Percentiles rank a stretch among this genome's conserved stretches.
Conservation (phyloP, 2,329 filamentous ascomycete species). For the Dactylellina leptospora region DNA sequence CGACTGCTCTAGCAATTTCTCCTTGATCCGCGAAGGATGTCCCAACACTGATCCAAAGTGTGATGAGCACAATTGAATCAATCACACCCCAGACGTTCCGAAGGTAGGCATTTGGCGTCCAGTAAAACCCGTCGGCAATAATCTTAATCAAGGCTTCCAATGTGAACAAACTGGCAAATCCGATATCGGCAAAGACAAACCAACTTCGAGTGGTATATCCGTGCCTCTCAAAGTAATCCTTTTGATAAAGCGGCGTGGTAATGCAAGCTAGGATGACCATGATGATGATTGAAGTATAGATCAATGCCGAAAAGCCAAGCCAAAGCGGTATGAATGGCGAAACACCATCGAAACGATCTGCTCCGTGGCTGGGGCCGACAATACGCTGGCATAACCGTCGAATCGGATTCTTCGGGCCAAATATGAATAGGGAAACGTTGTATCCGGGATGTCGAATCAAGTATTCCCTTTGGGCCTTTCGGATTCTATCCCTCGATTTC, state of each 20-base stretch:
- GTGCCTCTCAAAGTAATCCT: conserved; percentile 76
- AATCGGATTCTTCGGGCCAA: conserved; percentile 78
- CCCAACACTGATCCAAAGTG: conserved; percentile 92
- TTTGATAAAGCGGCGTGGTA: conserved; percentile 93
- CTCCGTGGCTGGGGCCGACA: conserved; percentile 88
- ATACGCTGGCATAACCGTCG: conserved; percentile 85
- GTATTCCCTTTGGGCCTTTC: conserved; percentile 89
- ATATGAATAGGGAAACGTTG: conserved; percentile 90
- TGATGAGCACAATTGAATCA: conserved; percentile 87
- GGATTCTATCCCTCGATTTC: conserved; percentile 80
- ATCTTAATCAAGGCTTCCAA: conserved; percentile 89
- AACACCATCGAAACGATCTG: conserved; percentile 85
- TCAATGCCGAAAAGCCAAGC: conserved; percentile 92
- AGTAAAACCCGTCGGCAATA: conserved; percentile 93
- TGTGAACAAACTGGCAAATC: conserved; percentile 86
- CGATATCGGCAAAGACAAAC: conserved; percentile 94
- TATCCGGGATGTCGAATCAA: conserved; percentile 85
- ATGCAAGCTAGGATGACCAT: conserved; percentile 98
- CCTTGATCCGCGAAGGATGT: conserved; percentile 84
- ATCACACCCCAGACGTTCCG: conserved; percentile 97
- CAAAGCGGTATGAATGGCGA: conserved; percentile 88
- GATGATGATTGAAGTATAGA: conserved; percentile 91
- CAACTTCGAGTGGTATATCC: conserved; percentile 75
- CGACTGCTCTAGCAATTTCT: conserved; percentile 85
- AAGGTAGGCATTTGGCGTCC: conserved; percentile 96